A percentile compares a stretch with the other conserved stretches of the same genome.
Evolutionary conservation across 768 basidiomycete genomes (phyloP).

Genomic region (Russula dissimulans): DNA sequence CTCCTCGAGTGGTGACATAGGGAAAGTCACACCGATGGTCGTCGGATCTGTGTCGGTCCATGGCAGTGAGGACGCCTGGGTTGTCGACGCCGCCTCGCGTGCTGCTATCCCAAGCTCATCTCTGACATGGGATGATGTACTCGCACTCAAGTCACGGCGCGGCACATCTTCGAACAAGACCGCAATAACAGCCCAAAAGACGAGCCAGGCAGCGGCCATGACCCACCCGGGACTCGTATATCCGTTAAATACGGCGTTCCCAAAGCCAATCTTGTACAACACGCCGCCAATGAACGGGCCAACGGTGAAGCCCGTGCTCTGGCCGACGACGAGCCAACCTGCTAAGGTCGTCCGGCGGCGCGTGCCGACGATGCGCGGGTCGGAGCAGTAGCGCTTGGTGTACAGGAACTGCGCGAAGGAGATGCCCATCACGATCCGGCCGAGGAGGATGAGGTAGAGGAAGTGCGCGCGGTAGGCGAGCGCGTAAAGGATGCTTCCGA

Average conservation of each 20-base stretch:
- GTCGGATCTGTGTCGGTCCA: background rate
- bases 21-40: background rate
- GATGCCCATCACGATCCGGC: conserved; percentile 54
- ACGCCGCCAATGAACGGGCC: conserved; percentile 59
- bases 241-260: conserved; percentile 51
- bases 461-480: conserved; percentile 49
- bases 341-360: conserved; percentile 54
- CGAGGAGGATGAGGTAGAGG: conserved; percentile 62
- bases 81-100: too few species aligned
- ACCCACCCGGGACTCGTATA: conserved; percentile 60
- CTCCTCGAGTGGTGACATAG: background rate
- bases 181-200: conserved; percentile 38
- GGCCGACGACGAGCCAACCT: conserved; percentile 53
- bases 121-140: too few species aligned
- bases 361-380: conserved; percentile 55
- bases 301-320: conserved; percentile 50
- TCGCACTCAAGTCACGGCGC: background rate
- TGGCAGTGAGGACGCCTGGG: too few species aligned
- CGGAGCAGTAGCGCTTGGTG: conserved; percentile 59
- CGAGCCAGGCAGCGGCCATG: conserved; percentile 44
- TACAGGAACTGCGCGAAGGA: conserved; percentile 61
- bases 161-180: conserved; percentile 30
- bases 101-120: too few species aligned
- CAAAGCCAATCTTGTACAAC: conserved; percentile 51
- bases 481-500: conserved; percentile 53